phyloP scores from a whole-genome alignment of 495 filamentous ascomycete species.

The Trichocladium uniseriatum region DNA sequence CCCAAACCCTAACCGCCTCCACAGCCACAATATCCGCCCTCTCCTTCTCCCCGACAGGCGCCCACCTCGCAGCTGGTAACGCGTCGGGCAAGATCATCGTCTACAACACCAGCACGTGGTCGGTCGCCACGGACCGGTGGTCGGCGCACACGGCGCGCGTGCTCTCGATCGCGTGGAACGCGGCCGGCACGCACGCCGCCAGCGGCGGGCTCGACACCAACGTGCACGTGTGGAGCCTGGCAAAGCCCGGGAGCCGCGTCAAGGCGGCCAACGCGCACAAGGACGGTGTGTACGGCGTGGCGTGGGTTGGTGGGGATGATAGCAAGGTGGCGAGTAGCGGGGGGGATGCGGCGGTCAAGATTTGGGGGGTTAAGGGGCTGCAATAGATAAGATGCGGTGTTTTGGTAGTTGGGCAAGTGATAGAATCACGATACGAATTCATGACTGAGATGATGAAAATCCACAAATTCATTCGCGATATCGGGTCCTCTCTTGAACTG shows the following conservation, averaged over 20 bases:
- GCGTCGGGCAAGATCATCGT: constrained; percentile 77
- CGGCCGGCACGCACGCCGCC: constrained; percentile 61
- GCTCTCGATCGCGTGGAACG: constrained; percentile 74
- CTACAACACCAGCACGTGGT: constrained; percentile 48
- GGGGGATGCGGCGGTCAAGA: constrained; percentile 82
- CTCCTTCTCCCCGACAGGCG: constrained; percentile 67
- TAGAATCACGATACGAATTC: constrained; percentile 1
- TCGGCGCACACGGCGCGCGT: constrained; percentile 84
- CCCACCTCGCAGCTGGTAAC: constrained; percentile 69
- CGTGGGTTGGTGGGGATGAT: constrained; percentile 56
- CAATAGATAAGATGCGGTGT: constrained; percentile 24
- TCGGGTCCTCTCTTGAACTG: background rate
- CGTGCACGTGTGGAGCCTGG: constrained; percentile 83
- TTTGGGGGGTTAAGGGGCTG: constrained; percentile 68
- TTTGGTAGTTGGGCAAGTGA: background rate
- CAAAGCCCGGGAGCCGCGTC: constrained; percentile 69
- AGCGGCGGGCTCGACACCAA: constrained; percentile 85
- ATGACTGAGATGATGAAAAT: background rate
- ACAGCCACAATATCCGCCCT: constrained; percentile 55
- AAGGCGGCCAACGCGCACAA: constrained; percentile 82
- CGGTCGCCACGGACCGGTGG: constrained; percentile 68
- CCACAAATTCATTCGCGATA: background rate
- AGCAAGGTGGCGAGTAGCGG: constrained; percentile 71
- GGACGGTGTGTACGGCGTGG: constrained; percentile 84
- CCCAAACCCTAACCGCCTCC: constrained; percentile 41